Evolutionary conservation across 768 basidiomycete species (phyloP), one percentile per base, ranked within the genome.

Genomic region (Pleurotus platypus): DNA sequence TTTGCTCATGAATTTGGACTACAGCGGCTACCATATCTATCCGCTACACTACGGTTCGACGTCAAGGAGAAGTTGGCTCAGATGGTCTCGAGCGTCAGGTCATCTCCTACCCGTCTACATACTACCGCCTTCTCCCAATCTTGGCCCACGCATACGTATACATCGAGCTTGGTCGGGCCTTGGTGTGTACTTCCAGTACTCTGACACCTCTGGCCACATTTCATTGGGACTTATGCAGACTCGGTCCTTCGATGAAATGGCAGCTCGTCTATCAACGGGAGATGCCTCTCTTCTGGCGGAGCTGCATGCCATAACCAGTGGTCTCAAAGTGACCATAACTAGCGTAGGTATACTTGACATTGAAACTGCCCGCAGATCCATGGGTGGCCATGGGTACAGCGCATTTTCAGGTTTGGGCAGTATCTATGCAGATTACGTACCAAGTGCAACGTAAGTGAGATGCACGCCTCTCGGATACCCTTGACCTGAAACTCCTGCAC

Each of bases 311-410:
- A 82, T 79, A 8, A 83, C 87, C 8, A 85, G 84, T 63, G 87
- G 84, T 0, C 72, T 91, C 20, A 92, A 92, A 66, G 75, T 82
- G 3, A 74, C 87, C 27, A 81, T 79, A 3, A 78, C 81, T 1
- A 75, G 78, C 0, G 66, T 74, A n/a, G 72, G 75, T 4, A 76
- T 83, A 2, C 76, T 76, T 35, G 86, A 86, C 60, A 63, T 89
- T 11, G 89, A 90, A 67, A 78, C 74, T 5, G 84, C 86, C 2
- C 79, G 88, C 6, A 78, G 87, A 13, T 79, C 86, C 0, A 81
- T 90, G 79, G 90, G 89, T 50, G 89, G 89, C 3, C 89, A 92
- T 67, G 89, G 90, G 0, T 90, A 81, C 68, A 87, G 87, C 61
- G 79, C 76, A 0, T 87, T 85, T 60, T 75, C 85, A 0, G 89